A percentile compares a stretch with the other conserved stretches of the same genome.
These are phyloP conservation scores for Choanephora cucurbitarum DNA, from an alignment of 371 early-diverging fungal genomes.

Conservation along the genomic window DNA sequence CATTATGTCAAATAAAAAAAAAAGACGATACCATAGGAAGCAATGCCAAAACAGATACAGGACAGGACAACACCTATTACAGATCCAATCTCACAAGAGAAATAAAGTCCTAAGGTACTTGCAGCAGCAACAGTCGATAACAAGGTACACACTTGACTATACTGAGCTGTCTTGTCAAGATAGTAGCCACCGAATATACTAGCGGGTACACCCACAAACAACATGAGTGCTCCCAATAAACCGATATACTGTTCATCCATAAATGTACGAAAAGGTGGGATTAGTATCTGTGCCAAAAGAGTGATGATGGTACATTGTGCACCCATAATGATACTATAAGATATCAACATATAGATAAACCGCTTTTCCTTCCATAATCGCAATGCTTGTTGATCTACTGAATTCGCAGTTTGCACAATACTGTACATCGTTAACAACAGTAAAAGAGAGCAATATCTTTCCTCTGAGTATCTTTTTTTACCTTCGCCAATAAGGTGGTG, in stretches of 20 bases:
- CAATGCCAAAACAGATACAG: constrained; percentile 46
- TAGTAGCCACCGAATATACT: constrained; percentile 44
- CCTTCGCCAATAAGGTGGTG: constrained; percentile 27
- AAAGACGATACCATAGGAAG: constrained; percentile 39
- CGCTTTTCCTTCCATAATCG: constrained; percentile 24
- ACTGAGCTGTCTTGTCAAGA: constrained; percentile 45
- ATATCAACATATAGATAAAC: constrained; percentile 36
- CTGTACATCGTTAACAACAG: not conserved
- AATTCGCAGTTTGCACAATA: constrained; percentile 19
- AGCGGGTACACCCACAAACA: constrained; percentile 47
- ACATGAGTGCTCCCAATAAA: constrained; percentile 41
- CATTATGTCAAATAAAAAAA: not conserved
- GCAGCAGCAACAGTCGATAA: constrained; percentile 30
- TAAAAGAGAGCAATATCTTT: no score
- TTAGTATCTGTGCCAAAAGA: constrained; percentile 48
- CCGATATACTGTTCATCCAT: constrained; percentile 46
- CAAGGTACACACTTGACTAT: constrained; percentile 31
- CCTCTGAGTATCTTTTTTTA: constrained; percentile 1
- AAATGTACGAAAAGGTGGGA: constrained; percentile 38
- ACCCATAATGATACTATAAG: constrained; percentile 53
- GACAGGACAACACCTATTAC: constrained; percentile 30
- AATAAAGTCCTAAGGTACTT: constrained; percentile 30
- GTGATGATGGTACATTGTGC: constrained; percentile 54
- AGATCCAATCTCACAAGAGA: constrained; percentile 27
- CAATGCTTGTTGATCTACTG: constrained; percentile 27